Evolutionary conservation across 2,329 filamentous ascomycete species (phyloP).

Genomic region (Venturia aucupariae): DNA sequence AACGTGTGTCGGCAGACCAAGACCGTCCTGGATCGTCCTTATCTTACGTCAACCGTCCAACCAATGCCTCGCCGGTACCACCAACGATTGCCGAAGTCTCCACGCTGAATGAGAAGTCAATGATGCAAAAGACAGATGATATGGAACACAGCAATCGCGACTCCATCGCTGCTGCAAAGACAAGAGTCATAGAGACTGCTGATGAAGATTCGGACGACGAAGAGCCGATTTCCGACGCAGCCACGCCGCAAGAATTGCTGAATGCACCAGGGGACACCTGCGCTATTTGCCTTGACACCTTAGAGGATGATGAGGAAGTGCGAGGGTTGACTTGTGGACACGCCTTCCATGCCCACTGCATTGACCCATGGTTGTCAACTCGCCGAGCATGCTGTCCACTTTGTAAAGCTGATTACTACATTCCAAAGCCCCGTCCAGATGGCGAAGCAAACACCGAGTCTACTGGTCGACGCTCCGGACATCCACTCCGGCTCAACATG

Average conservation of each 20-base stretch:
- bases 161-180: not conserved
- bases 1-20: conserved; percentile 24
- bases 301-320: conserved; percentile 93
- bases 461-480: conserved; percentile 4
- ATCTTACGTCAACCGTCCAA: conserved; percentile 15
- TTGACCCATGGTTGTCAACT: conserved; percentile 94
- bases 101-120: conserved; percentile 19
- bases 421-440: conserved; percentile 75
- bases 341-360: conserved; percentile 90
- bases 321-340: conserved; percentile 94
- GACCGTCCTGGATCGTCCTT: conserved; percentile 24
- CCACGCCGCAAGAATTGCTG: conserved; percentile 74
- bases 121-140: conserved; percentile 19
- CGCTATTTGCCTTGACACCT: conserved; percentile 87
- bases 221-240: conserved; percentile 69
- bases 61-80: conserved; percentile 16
- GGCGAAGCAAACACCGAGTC: conserved; percentile 21
- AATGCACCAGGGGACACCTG: conserved; percentile 82
- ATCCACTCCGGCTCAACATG: conserved; percentile 8
- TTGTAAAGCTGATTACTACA: conserved; percentile 96
- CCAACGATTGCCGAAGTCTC: conserved; percentile 13
- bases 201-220: conserved; percentile 62
- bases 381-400: conserved; percentile 91
- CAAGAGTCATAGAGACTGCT: conserved; percentile 16
- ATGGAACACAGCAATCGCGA: conserved; percentile 1